Percentiles rank a stretch among this genome's conserved stretches.
Conservation (phyloP, 768 basidiomycete species). For the Thelephora ganbajun region DNA sequence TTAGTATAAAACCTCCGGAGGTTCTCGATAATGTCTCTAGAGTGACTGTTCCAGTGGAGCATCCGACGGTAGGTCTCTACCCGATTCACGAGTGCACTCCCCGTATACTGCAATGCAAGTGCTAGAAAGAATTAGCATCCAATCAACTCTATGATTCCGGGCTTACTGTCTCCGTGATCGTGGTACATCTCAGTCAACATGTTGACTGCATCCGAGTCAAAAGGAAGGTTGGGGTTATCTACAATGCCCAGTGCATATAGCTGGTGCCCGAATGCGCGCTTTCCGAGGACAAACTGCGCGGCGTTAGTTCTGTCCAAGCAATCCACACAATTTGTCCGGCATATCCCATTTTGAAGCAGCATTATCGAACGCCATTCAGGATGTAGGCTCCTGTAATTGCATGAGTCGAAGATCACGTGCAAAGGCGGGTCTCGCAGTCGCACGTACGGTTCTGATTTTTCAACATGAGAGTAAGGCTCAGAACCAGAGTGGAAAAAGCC, state of each 20-base stretch:
- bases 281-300: conserved; percentile 93
- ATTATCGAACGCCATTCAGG: conserved; percentile 49
- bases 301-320: conserved; percentile 95
- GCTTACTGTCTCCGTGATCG: conserved; percentile 87
- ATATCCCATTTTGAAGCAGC: conserved; percentile 81
- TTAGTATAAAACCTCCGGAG: conserved; percentile 92
- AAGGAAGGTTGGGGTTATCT: conserved; percentile 69
- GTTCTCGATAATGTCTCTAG: conserved; percentile 91
- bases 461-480: conserved; percentile 64
- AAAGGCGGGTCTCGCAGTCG: not conserved
- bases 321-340: conserved; percentile 92
- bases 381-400: conserved; percentile 13
- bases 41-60: conserved; percentile 96
- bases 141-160: not conserved
- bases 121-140: conserved; percentile 28
- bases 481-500: conserved; percentile 92
- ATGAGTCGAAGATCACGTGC: not conserved
- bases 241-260: conserved; percentile 89
- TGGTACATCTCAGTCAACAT: conserved; percentile 99
- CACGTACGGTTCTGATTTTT: conserved; percentile 22
- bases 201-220: conserved; percentile 90
- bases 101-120: conserved; percentile 91
- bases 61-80: conserved; percentile 93
- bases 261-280: conserved; percentile 89
- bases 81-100: conserved; percentile 88